phyloP scores from a whole-genome alignment of 2,329 filamentous ascomycete species.

The Penicillium janthinellum region DNA sequence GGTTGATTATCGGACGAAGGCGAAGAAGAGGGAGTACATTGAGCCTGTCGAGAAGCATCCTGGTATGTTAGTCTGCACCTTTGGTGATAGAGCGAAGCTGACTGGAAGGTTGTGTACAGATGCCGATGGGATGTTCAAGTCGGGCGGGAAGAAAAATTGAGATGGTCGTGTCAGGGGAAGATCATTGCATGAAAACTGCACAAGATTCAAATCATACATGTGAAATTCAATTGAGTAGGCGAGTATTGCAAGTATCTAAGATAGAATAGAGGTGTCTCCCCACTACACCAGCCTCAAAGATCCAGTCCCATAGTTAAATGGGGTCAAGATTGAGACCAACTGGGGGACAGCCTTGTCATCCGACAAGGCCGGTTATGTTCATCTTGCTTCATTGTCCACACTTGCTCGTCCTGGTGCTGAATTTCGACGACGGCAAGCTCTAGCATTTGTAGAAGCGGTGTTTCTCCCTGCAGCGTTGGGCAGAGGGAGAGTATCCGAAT shows the following conservation, averaged over 20 bases:
- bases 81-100: conserved; percentile 4
- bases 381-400: conserved; percentile 63
- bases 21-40: conserved; percentile 56
- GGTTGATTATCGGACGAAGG: conserved; percentile 55
- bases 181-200: background rate
- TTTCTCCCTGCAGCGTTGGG: conserved; percentile 10
- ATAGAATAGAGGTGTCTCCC: conserved; percentile 46
- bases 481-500: background rate
- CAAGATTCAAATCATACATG: background rate
- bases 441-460: conserved; percentile 56
- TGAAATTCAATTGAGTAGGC: background rate
- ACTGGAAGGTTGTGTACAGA: conserved; percentile 25
- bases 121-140: conserved; percentile 34
- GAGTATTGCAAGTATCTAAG: background rate
- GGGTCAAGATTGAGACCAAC: conserved; percentile 44
- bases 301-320: conserved; percentile 51
- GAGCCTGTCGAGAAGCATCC: conserved; percentile 32
- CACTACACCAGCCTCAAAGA: conserved; percentile 40
- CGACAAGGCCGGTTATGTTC: conserved; percentile 37
- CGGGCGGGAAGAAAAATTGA: background rate
- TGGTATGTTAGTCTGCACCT: conserved; percentile 31
- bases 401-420: conserved; percentile 53
- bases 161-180: background rate
- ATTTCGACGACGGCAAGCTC: conserved; percentile 57
- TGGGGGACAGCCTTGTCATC: conserved; percentile 37